phyloP scores from a whole-genome alignment of 1,284 basidiomycete genomes.

The Cystobasidium slooffiae region DNA sequence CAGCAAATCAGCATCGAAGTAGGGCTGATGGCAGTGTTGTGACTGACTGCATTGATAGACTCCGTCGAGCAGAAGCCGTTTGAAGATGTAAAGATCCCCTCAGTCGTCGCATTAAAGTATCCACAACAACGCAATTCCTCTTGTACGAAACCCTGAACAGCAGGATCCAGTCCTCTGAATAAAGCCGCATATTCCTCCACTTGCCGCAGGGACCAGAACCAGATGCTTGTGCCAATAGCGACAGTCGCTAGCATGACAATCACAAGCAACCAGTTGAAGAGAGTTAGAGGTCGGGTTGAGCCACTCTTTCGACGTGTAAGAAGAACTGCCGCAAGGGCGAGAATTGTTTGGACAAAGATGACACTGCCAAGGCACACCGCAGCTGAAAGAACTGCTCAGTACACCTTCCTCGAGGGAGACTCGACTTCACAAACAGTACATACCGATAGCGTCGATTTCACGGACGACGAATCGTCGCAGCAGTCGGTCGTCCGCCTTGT shows the following conservation, averaged over 20 bases:
- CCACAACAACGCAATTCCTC: constrained; percentile 81
- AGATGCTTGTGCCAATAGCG: constrained; percentile 39
- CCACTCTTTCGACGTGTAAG: constrained; percentile 64
- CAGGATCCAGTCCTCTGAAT: constrained; percentile 63
- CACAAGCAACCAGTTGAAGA: constrained; percentile 74
- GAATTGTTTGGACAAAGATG: constrained; percentile 68
- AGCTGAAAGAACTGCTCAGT: constrained; percentile 8
- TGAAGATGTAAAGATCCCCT: constrained; percentile 64
- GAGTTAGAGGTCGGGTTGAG: constrained; percentile 67
- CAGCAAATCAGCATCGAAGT: not conserved
- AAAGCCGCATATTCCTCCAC: constrained; percentile 67
- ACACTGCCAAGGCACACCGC: constrained; percentile 67
- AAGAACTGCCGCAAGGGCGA: constrained; percentile 71
- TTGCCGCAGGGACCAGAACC: constrained; percentile 70
- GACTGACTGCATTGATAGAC: constrained; percentile 56
- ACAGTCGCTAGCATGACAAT: constrained; percentile 57
- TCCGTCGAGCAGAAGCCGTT: constrained; percentile 69
- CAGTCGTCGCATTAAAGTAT: constrained; percentile 61
- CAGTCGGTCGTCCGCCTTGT: not conserved
- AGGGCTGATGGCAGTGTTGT: not conserved
- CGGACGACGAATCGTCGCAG: constrained; percentile 19
- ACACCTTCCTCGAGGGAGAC: not conserved
- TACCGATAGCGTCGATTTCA: constrained; percentile 19
- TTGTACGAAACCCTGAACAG: constrained; percentile 67
- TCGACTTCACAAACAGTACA: not conserved